Evolutionary conservation across 495 filamentous ascomycete genomes (phyloP), one percentile per base, ranked within the genome.

Genomic region (Xylona heveae): DNA sequence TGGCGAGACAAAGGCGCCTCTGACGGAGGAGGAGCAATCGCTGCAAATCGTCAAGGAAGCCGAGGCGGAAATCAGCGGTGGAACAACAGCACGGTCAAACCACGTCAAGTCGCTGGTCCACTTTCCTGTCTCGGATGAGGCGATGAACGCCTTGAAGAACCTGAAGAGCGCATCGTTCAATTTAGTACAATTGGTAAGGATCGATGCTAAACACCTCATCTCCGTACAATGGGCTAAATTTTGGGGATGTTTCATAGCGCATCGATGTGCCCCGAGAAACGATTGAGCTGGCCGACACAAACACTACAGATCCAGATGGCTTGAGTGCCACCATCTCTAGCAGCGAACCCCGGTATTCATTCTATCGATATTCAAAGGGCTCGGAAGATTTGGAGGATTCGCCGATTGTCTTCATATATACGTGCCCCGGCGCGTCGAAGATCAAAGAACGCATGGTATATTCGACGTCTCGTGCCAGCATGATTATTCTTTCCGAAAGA

Each of bases 401-500:
- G 4, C 63, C 71, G 4, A 62, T 95, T 20, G 61, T 94, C 19
- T 97, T 95, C 58, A 73, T 95, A 45, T 95, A 93, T 53, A 93
- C 83, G 5, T 94, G 85, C 45, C 88, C 88, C 3, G 60, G 64
- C 2, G 67, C 54, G 3, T 68, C 71, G 0, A 78, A 76, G 41
- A 78, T 95, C 56, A 92, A 82, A 53, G 80, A 82, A 49, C 70
- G 82, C 31, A 97, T 97, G 88, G 55, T 95, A 40, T 92, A 94
- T 50, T 81, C 90, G 20, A 71, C 79, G 21, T 78, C 78, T 41
- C 78, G 80, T 46, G 64, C 65, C 19, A 67, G 66, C 22, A 78
- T 80, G 5, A 56, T 90, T 25, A 47, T 57, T 10, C 45, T 80
- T 19, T 80, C 78, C 9, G 62, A 66, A 38, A 60, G 58, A 24